phyloP scores from a whole-genome alignment of 2,329 filamentous ascomycete species.

The Exophiala viscosa region DNA sequence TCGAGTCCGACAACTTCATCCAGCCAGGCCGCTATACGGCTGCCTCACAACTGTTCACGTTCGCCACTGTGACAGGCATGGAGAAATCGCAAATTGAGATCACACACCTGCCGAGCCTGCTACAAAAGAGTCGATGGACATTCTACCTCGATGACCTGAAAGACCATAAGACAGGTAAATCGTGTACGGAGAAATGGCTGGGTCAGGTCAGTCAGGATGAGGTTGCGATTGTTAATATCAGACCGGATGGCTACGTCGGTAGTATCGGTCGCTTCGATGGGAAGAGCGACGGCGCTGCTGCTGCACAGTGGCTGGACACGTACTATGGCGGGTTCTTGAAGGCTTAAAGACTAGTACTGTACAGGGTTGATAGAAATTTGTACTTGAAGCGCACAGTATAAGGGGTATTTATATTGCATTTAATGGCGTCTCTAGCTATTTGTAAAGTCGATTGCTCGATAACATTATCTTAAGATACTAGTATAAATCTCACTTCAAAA shows the following conservation, averaged over 20 bases:
- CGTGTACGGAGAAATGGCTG: slow-evolving; percentile 67
- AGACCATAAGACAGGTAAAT: slow-evolving; percentile 49
- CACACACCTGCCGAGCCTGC: slow-evolving; percentile 57
- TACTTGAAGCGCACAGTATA: not conserved
- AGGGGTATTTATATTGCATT: not conserved
- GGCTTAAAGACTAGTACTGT: slow-evolving; percentile 4
- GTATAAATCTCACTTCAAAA: slow-evolving; percentile 2
- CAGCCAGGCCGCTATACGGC: slow-evolving; percentile 66
- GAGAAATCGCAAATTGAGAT: slow-evolving; percentile 63
- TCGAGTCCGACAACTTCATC: slow-evolving; percentile 62
- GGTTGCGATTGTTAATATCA: slow-evolving; percentile 63
- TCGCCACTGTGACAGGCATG: slow-evolving; percentile 64
- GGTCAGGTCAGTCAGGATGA: slow-evolving; percentile 55
- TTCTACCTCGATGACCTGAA: slow-evolving; percentile 67
- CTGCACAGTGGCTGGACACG: slow-evolving; percentile 46
- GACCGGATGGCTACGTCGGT: slow-evolving; percentile 72
- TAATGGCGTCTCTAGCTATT: not conserved
- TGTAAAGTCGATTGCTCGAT: not conserved
- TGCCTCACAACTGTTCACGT: slow-evolving; percentile 67
- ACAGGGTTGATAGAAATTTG: not conserved
- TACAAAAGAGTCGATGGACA: slow-evolving; percentile 66
- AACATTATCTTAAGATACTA: not conserved
- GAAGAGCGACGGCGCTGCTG: slow-evolving; percentile 34
- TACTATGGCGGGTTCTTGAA: slow-evolving; percentile 50
- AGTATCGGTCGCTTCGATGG: slow-evolving; percentile 49